Base-by-base conservation (phyloP, 2,329 filamentous ascomycete genomes). In the Colletotrichum endophyticum region DNA sequence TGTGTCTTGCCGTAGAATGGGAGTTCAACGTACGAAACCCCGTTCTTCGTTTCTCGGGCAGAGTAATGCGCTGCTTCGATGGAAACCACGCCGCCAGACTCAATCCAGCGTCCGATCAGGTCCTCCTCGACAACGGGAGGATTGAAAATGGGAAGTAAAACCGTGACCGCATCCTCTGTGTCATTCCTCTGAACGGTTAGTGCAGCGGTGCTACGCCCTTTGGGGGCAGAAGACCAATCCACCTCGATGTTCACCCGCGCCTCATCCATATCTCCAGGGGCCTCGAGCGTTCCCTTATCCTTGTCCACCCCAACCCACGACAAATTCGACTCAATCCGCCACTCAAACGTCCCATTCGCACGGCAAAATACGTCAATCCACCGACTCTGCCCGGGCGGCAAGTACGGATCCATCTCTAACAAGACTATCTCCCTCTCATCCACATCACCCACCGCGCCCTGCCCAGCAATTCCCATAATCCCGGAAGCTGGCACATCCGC, bases 401-500 rank as follows among this genome's bases (percentile, higher is more conserved):
- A 8, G 53, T 69, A 57, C 22, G 16, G 66, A 53, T 69, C 22
- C 66, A 69, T 39, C 44, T 22, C 16, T 16, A 56, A 28, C 22
- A 69, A 30, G 15, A 16, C 13, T 4, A 69, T n/a, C 27, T 36
- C 12, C 36, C 34, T 22, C 11, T 22, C 15, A 2, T 30, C 53
- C 15, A 30, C 39, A 25, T 36, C 19, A 22, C 12, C 39, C 6
- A 30, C 49, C 5, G 9, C 68, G 6, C 83, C 59, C 30, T 27
- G 34, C 2, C 34, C 63, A 16, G 63, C 63, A n/a, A 66, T 25
- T 27, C 63, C 63, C 63, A 49, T 44, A 3, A 49, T 49, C 8
- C 63, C 36, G 4, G 34, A 49, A 25, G 22, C 25, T 8, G 25
- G 34, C 3, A 66, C 63, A 12, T 49, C 63, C 8, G 4, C 25